Base-by-base conservation (phyloP, 108 stramenopile genomes). In the Aurantiochytrium sp. region DNA sequence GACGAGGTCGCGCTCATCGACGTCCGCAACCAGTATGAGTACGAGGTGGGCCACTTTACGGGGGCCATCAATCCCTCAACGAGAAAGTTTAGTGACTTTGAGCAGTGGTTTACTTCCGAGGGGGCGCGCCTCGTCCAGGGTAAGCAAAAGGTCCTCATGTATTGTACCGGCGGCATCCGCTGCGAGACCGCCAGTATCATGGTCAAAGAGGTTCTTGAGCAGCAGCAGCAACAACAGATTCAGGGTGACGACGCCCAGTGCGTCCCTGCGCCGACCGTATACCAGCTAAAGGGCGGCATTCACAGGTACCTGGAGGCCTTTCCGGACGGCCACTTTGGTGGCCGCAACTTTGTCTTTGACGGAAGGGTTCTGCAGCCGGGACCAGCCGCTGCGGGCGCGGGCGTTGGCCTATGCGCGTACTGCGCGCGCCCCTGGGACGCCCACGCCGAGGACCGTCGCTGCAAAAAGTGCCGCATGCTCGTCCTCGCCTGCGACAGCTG, bases 141-240 rank as follows among this genome's bases (percentile, higher is more conserved):
- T 48, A 81, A 81, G 24, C 39, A 81, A 48, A 48, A 81, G 39
- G 73, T 81, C 19, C 73, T 81, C 45, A 81, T 81, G 73, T 81
- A 81, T 81, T 81, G 73, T 81, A 81, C 73, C 6, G 73, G 73
- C 12, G 73, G 73, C 6, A 81, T 81, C 8, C 73, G 73, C 12
- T 81, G 73, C 30, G 73, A 81, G 73, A 81, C 42, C 27, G 73
- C 73, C 21, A 48, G 42, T 24, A 81, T 81, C 42, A 48, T 81
- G 45, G 73, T 81, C 10, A 81, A 30, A 2, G 73, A 81, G 73
- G 73, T 81, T 30, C 73, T 81, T 81, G 45, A 81, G 39, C 42
- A 73, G 42, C 5, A 81, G 12, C 42, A 48, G 39, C n/a, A 81
- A 24, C 21, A 24, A 17, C 39, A 81, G 42, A 12, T 81, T 12